These are phyloP conservation scores for Blastobotrys capitulatus DNA, from an alignment of 1,139 yeast species.

Conservation along the genomic window DNA sequence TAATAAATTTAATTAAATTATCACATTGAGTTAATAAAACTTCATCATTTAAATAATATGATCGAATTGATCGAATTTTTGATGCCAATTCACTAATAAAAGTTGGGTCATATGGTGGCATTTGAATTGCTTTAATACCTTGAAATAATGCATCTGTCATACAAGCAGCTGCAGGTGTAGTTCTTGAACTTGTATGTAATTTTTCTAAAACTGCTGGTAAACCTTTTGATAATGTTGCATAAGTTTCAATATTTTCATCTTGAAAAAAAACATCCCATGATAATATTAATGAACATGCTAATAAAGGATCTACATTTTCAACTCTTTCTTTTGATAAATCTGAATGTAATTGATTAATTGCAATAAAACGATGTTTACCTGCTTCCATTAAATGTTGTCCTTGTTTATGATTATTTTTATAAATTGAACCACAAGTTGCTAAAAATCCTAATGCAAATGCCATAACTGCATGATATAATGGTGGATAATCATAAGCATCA, in stretches of 20 bases:
- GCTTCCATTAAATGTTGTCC: constrained; percentile 10
- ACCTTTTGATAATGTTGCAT: constrained; percentile 29
- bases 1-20: constrained; percentile 19
- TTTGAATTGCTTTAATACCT: constrained; percentile 32
- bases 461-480: constrained; percentile 30
- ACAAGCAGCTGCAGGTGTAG: constrained; percentile 28
- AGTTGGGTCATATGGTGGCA: constrained; percentile 34
- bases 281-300: constrained; percentile 28
- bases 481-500: constrained; percentile 24
- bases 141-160: constrained; percentile 30
- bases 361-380: constrained; percentile 27
- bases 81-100: constrained; percentile 32
- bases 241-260: constrained; percentile 26
- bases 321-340: constrained; percentile 21
- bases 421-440: constrained; percentile 7
- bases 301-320: constrained; percentile 26
- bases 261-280: constrained; percentile 33
- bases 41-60: not conserved
- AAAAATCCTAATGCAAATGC: constrained; percentile 29
- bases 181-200: constrained; percentile 21
- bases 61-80: constrained; percentile 22
- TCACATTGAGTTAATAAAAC: constrained; percentile 8
- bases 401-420: not conserved
- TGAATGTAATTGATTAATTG: constrained; percentile 26
- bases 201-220: constrained; percentile 30